phyloP scores from a whole-genome alignment of 2,329 filamentous ascomycete species.

The Ophiocordyceps camponoti-floridani region DNA sequence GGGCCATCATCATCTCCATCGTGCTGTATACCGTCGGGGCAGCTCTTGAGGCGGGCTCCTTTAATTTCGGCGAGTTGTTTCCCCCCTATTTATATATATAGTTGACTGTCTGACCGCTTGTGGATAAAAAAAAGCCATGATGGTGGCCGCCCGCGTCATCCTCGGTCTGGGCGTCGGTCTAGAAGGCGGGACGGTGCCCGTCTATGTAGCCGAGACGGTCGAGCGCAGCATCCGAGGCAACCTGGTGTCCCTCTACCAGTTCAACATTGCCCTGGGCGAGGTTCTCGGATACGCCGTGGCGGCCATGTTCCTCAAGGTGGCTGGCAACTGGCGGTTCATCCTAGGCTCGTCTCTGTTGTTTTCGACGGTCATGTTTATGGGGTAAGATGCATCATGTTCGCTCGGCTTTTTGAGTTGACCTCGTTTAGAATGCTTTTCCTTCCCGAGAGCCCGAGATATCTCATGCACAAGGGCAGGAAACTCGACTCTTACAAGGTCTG shows the following conservation, averaged over 20 bases:
- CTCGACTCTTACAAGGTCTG: constrained; percentile 40
- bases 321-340: constrained; percentile 57
- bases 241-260: constrained; percentile 55
- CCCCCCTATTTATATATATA: neutral
- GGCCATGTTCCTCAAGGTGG: constrained; percentile 53
- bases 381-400: constrained; percentile 6
- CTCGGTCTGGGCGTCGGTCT: constrained; percentile 55
- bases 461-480: constrained; percentile 44
- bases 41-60: constrained; percentile 47
- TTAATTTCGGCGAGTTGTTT: constrained; percentile 34
- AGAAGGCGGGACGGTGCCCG: constrained; percentile 56
- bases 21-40: constrained; percentile 54
- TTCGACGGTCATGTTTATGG: constrained; percentile 26
- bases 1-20: constrained; percentile 51
- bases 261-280: constrained; percentile 60
- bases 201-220: constrained; percentile 59
- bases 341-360: constrained; percentile 56
- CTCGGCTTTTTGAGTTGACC: neutral
- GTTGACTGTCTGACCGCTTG: no score
- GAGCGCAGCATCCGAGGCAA: constrained; percentile 51
- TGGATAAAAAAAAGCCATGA: constrained; percentile 31
- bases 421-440: constrained; percentile 47
- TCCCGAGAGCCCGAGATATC: constrained; percentile 49
- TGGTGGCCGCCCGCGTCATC: constrained; percentile 48
- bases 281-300: constrained; percentile 57